Conservation (phyloP, 768 basidiomycete genomes). For the Lactarius akahatsu region DNA sequence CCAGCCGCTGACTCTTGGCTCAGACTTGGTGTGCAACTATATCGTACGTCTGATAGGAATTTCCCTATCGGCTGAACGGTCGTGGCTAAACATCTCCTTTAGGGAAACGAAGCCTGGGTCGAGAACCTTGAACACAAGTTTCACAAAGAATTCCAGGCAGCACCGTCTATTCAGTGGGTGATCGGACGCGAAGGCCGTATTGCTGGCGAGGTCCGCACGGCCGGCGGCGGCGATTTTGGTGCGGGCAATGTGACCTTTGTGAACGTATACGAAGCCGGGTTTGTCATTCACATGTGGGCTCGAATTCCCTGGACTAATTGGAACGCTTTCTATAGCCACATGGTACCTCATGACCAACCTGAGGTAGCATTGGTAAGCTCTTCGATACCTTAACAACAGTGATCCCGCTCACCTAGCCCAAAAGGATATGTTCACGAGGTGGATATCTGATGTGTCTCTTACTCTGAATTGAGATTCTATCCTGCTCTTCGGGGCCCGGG, state of each 20-base stretch:
- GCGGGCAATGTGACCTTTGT: slow-evolving; percentile 89
- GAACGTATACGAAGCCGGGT: slow-evolving; percentile 78
- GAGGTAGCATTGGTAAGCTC: slow-evolving; percentile 72
- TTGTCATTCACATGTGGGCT: slow-evolving; percentile 33
- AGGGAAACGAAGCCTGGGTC: slow-evolving; percentile 82
- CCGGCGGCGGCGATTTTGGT: slow-evolving; percentile 59
- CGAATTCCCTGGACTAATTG: not conserved
- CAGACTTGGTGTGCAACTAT: slow-evolving; percentile 83
- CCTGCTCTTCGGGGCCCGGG: not conserved
- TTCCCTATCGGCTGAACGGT: not conserved
- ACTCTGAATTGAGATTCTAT: slow-evolving; percentile 29
- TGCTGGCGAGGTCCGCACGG: slow-evolving; percentile 69
- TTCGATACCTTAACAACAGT: slow-evolving; percentile 5
- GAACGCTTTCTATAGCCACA: slow-evolving; percentile 52
- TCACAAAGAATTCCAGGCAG: slow-evolving; percentile 55
- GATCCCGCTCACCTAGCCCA: slow-evolving; percentile 18
- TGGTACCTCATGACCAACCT: slow-evolving; percentile 91
- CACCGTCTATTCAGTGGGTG: slow-evolving; percentile 55
- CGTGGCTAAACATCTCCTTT: slow-evolving; percentile 3
- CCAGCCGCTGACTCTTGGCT: not conserved
- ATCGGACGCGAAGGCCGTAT: slow-evolving; percentile 49
- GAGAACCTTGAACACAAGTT: slow-evolving; percentile 60
- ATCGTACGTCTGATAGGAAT: slow-evolving; percentile 45
- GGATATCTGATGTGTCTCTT: slow-evolving; percentile 56
- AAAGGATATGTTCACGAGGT: slow-evolving; percentile 60